Percentiles rank a stretch among this genome's conserved stretches.
Conservation (phyloP, 2,329 filamentous ascomycete species). For the Pseudonectria buxi region DNA sequence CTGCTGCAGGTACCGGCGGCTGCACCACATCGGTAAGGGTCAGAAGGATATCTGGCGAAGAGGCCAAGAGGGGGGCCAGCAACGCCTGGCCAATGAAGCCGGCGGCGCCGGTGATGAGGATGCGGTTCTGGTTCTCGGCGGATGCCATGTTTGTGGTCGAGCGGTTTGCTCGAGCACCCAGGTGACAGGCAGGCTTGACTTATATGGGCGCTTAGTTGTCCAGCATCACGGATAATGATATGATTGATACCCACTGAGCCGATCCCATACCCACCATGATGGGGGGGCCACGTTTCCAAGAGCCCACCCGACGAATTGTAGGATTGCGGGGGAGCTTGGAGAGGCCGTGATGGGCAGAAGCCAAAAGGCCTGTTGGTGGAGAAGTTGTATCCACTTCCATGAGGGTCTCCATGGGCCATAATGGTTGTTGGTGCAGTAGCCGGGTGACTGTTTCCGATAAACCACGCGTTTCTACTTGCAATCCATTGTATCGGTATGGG, state of each 20-base stretch:
- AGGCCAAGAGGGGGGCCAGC: constrained; percentile 46
- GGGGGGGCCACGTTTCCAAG: constrained; percentile 7
- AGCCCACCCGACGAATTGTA: neutral
- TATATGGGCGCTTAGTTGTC: no score
- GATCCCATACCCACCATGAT: constrained; percentile 11
- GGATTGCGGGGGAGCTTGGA: constrained; percentile 10
- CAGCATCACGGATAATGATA: no score
- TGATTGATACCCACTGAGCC: neutral
- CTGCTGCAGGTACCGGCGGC: constrained; percentile 38
- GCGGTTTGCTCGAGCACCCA: neutral
- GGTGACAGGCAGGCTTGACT: neutral
- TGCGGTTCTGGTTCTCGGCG: constrained; percentile 14
- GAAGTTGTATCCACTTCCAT: neutral
- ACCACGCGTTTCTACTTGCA: no score
- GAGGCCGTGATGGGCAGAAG: neutral
- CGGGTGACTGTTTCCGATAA: no score
- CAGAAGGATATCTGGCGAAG: constrained; percentile 32
- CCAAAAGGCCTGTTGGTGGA: constrained; percentile 13
- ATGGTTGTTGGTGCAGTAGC: no score
- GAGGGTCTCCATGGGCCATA: neutral
- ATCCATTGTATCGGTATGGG: no score
- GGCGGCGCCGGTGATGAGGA: constrained; percentile 58
- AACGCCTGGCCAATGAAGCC: constrained; percentile 60
- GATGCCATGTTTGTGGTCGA: constrained; percentile 7
- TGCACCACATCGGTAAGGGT: constrained; percentile 50